A percentile compares a stretch with the other conserved stretches of the same genome.
Conservation (phyloP, 805 yeast genomes). For the Sugiyamaella lignohabitans region DNA sequence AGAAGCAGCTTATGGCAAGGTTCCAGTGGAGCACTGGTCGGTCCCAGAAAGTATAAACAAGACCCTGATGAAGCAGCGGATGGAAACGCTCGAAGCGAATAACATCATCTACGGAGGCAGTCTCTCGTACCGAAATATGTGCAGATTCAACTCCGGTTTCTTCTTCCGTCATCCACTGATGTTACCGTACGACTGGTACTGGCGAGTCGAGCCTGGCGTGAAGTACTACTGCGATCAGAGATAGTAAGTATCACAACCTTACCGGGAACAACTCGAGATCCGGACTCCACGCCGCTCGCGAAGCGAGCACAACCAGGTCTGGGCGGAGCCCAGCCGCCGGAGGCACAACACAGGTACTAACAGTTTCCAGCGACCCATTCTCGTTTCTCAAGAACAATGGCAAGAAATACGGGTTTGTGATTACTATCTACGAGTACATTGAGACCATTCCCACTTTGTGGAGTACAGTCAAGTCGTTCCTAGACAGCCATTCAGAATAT, state of each 20-base stretch:
- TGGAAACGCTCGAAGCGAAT: slow-evolving; percentile 38
- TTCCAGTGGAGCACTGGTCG: slow-evolving; percentile 82
- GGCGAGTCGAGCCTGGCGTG: slow-evolving; percentile 93
- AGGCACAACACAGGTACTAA: too few relatives aligned
- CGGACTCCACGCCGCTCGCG: too few relatives aligned
- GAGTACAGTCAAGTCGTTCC: slow-evolving; percentile 61
- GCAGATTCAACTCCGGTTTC: slow-evolving; percentile 87
- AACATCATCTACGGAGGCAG: slow-evolving; percentile 61
- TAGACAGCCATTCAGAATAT: slow-evolving; percentile 51
- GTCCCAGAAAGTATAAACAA: slow-evolving; percentile 66
- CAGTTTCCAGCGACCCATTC: slow-evolving; percentile 93
- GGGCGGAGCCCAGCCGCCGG: too few relatives aligned
- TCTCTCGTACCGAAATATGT: slow-evolving; percentile 81
- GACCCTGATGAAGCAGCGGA: slow-evolving; percentile 42
- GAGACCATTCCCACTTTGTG: slow-evolving; percentile 84
- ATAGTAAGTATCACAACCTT: too few relatives aligned
- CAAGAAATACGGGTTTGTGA: slow-evolving; percentile 83
- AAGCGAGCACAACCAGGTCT: too few relatives aligned
- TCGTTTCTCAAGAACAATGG: slow-evolving; percentile 65
- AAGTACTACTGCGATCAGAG: slow-evolving; percentile 71
- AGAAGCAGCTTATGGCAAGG: slow-evolving; percentile 63
- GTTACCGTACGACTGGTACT: slow-evolving; percentile 75
- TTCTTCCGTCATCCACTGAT: slow-evolving; percentile 76
- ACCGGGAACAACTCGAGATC: too few relatives aligned
- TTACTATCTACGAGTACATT: slow-evolving; percentile 72